Percentiles rank a stretch among this genome's conserved stretches.
phyloP scores from a whole-genome alignment of 208 protist species.

The Trypanosomatidae sp. region DNA sequence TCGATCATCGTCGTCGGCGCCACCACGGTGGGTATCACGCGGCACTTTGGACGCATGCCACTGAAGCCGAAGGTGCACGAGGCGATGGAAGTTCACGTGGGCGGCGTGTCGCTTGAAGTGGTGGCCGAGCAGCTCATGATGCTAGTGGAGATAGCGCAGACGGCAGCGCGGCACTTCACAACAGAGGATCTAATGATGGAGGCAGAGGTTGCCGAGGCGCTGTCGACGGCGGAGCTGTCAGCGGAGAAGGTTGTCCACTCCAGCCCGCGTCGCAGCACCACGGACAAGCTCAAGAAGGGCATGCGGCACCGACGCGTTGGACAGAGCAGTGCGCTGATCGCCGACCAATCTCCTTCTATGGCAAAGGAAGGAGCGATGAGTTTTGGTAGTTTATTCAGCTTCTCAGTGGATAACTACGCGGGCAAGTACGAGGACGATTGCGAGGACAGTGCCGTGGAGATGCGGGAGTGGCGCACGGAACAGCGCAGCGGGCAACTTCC shows the following conservation, averaged over 20 bases:
- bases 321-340: background rate
- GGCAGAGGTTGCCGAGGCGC: constrained; percentile 53
- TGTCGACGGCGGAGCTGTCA: constrained; percentile 49
- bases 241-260: constrained; percentile 44
- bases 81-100: constrained; percentile 51
- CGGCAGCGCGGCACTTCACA: constrained; percentile 48
- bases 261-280: constrained; percentile 21
- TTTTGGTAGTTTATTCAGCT: background rate
- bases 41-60: constrained; percentile 81
- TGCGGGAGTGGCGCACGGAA: constrained; percentile 18
- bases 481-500: constrained; percentile 5
- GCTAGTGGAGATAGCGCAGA: constrained; percentile 41
- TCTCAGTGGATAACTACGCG: background rate
- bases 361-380: background rate
- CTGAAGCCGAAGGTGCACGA: constrained; percentile 71
- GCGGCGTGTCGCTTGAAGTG: constrained; percentile 56
- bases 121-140: constrained; percentile 54
- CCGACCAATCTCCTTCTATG: background rate
- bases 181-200: constrained; percentile 58
- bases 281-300: background rate
- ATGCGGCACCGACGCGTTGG: constrained; percentile 9
- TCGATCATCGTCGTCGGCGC: constrained; percentile 50
- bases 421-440: background rate
- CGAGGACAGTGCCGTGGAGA: constrained; percentile 9
- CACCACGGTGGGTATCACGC: constrained; percentile 47